Evolutionary conservation across 768 basidiomycete genomes (phyloP).

Genomic region (Kwoniella dejecticola): DNA sequence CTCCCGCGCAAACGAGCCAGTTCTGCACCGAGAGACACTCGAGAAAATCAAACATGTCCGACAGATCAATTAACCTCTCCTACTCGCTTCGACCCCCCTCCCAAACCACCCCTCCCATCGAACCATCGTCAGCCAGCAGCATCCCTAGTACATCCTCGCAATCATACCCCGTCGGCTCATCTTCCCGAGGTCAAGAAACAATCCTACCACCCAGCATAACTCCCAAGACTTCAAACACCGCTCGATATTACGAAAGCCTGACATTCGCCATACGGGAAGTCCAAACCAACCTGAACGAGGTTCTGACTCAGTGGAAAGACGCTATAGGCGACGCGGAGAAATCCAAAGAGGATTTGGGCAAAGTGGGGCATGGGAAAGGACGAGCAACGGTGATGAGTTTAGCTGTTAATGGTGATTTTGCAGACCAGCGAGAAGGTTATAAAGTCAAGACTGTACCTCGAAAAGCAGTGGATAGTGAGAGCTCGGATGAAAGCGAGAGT

Average conservation of each 20-base stretch:
- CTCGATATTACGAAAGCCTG: constrained; percentile 23
- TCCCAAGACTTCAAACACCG: background rate
- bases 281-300: constrained; percentile 36
- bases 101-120: background rate
- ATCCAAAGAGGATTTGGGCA: constrained; percentile 40
- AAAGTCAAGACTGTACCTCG: constrained; percentile 4
- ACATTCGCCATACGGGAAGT: constrained; percentile 20
- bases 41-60: background rate
- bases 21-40: no score
- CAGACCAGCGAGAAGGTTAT: background rate
- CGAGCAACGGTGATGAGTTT: constrained; percentile 38
- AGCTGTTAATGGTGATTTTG: constrained; percentile 20
- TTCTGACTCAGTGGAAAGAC: constrained; percentile 46
- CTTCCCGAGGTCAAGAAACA: background rate
- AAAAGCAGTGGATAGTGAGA: constrained; percentile 3
- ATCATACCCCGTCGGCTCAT: background rate
- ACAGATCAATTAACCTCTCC: constrained; percentile 7
- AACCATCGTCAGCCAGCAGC: constrained; percentile 4
- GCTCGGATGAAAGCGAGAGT: constrained; percentile 8
- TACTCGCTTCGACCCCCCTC: constrained; percentile 18
- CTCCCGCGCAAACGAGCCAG: no score
- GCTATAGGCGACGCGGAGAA: constrained; percentile 42
- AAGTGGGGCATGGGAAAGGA: constrained; percentile 37
- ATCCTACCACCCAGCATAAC: background rate
- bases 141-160: constrained; percentile 4